Conservation (phyloP, 176 grass and related monocot species). For the Oryza brachyantha region DNA sequence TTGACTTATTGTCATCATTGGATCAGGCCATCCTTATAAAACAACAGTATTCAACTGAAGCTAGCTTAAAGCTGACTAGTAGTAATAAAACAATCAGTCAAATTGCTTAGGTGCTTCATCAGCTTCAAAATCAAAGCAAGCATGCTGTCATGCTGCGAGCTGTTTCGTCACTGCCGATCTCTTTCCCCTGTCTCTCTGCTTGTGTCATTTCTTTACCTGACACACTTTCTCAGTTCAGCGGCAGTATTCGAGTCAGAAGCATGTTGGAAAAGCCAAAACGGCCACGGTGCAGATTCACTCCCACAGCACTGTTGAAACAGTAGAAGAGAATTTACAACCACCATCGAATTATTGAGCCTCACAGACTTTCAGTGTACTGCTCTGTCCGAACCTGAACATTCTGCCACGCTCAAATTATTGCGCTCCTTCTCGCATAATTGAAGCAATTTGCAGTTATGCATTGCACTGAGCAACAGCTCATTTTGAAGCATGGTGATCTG, state of each 20-base stretch:
- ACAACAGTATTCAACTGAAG: background rate
- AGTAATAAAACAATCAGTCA: background rate
- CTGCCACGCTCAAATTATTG: slow-evolving; percentile 25
- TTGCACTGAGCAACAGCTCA: slow-evolving; percentile 6
- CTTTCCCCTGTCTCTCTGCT: background rate
- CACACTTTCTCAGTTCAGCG: background rate
- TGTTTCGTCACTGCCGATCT: background rate
- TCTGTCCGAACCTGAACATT: slow-evolving; percentile 26
- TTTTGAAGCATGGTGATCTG: background rate
- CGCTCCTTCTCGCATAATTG: slow-evolving; percentile 1
- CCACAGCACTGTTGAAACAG: slow-evolving; percentile 17
- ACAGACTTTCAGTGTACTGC: background rate
- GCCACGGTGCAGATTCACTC: slow-evolving; percentile 10
- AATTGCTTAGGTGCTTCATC: background rate
- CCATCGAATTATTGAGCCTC: slow-evolving; percentile 13
- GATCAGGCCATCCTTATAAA: background rate
- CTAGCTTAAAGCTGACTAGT: background rate
- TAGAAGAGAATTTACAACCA: slow-evolving; percentile 24
- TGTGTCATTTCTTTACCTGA: background rate
- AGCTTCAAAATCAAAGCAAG: slow-evolving; percentile 9
- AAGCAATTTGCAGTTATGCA: background rate
- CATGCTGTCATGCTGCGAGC: slow-evolving; percentile 6
- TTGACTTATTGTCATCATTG: background rate
- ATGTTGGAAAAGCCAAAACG: slow-evolving; percentile 13
- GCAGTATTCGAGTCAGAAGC: background rate